Evolutionary conservation across 2,329 filamentous ascomycete genomes (phyloP), one percentile per base, ranked within the genome.

Genomic region (Epichloe sylvatica): DNA sequence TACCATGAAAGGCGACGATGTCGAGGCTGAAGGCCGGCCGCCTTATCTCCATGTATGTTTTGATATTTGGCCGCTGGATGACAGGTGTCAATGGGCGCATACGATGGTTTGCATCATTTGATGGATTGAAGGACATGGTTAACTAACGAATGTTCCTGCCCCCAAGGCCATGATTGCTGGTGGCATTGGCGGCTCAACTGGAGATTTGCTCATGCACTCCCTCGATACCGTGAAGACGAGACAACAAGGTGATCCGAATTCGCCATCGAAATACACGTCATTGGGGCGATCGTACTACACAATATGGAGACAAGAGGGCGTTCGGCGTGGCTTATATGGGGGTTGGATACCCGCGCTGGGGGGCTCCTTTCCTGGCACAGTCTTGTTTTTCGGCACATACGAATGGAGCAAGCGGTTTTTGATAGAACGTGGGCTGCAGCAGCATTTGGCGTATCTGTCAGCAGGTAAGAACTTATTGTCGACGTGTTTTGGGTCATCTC

Each of bases 141-240:
- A 5, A 37, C 46, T 48, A 23, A 48, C 30, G 15, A 25, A 21
- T 42, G 37, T 51, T 39, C 21, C 23, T 47, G 47, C 54, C 49
- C 54, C 49, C 54, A 52, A 95, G 88, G 83, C 86, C 64, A 98
- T 97, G 90, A 75, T 98, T 61, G 92, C 92, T 35, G 92, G 92
- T 62, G 92, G 91, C 52, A 73, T 94, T 48, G 92, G 94, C 62
- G 92, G 92, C 48, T 90, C 86, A 15, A 94, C 85, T 50, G 92
- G 94, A 52, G 92, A 98, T 67, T 85, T 98, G 77, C 73, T 98
- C 57, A 98, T 98, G 92, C 92, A 98, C 71, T 97, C 91, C 43
- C 78, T 98, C 62, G 92, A 98, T 67, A 98, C 92, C 1, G 92
- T 98, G 60, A 98, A 98, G 71, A 98, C 92, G 44, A 80, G 92